These are phyloP conservation scores for Boletus bicolor DNA, from an alignment of 768 basidiomycete species.

Conservation along the genomic window DNA sequence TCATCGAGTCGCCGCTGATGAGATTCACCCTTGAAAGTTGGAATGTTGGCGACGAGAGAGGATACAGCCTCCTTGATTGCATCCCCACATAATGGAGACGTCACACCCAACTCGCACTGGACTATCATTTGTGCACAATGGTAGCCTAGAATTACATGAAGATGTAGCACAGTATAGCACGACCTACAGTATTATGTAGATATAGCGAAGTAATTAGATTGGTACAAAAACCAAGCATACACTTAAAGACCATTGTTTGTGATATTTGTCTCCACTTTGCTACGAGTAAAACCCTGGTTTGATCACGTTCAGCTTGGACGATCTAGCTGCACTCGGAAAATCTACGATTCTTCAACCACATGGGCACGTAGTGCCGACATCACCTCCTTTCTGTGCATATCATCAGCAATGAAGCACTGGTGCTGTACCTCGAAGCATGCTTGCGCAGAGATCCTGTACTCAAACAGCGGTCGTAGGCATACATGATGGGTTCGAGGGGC, in stretches of 20 bases:
- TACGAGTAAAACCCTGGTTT: slow-evolving; percentile 7
- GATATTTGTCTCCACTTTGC: slow-evolving; percentile 3
- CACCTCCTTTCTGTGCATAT: not conserved
- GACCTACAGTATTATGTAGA: not conserved
- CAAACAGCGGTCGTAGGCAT: slow-evolving; percentile 4
- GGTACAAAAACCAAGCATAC: not conserved
- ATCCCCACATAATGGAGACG: not conserved
- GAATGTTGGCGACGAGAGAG: slow-evolving; percentile 17
- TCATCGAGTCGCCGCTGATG: slow-evolving; percentile 25
- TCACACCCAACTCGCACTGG: not conserved
- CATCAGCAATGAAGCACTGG: slow-evolving; percentile 7
- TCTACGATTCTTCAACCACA: slow-evolving; percentile 6
- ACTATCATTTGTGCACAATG: not conserved
- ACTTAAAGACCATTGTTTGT: not conserved
- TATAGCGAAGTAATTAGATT: not conserved
- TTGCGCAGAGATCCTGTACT: slow-evolving; percentile 4
- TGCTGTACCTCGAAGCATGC: slow-evolving; percentile 11
- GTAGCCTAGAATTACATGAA: no score
- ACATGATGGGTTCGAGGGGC: slow-evolving; percentile 11
- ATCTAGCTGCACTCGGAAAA: slow-evolving; percentile 1
- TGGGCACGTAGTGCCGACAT: slow-evolving; percentile 2
- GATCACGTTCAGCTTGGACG: slow-evolving; percentile 5
- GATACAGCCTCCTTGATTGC: slow-evolving; percentile 26
- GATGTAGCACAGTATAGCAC: not conserved
- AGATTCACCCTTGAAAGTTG: slow-evolving; percentile 32